phyloP scores from a whole-genome alignment of 345 rosid genomes.

The Brassica rapa region DNA sequence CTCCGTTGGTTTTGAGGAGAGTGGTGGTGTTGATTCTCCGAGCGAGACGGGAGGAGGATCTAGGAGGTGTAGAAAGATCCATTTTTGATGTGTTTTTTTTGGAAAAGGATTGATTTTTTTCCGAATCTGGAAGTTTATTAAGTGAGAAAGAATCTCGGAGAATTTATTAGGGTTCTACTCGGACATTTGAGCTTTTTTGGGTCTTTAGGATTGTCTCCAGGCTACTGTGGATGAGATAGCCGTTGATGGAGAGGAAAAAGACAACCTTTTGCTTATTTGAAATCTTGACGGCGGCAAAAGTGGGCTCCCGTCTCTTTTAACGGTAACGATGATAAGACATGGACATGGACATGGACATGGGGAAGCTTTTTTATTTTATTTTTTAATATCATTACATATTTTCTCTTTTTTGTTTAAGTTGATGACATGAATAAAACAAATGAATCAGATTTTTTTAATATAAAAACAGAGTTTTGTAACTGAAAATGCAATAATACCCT shows the following conservation, averaged over 20 bases:
- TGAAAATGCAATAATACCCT: too few relatives aligned
- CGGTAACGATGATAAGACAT: conserved; percentile 11
- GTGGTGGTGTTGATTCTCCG: conserved; percentile 33
- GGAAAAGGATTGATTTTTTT: background rate
- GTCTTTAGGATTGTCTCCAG: background rate
- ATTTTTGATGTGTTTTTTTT: conserved; percentile 15
- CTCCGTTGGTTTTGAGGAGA: conserved; percentile 39
- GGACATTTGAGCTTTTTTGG: too few relatives aligned
- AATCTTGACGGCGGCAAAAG: conserved; percentile 32
- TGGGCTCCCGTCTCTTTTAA: conserved; percentile 35
- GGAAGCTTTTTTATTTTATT: background rate
- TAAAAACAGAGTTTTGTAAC: too few relatives aligned
- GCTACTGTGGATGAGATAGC: conserved; percentile 38
- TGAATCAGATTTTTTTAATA: too few relatives aligned
- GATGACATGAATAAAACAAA: background rate
- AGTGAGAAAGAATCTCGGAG: conserved; percentile 28
- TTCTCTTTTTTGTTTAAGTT: too few relatives aligned
- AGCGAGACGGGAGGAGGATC: conserved; percentile 62
- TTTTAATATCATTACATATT: too few relatives aligned
- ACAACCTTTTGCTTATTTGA: conserved; percentile 15
- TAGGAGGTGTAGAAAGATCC: conserved; percentile 59
- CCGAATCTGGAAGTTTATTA: conserved; percentile 19
- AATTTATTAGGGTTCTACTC: conserved; percentile 26
- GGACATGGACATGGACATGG: background rate
- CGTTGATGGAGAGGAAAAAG: conserved; percentile 23